phyloP scores from a whole-genome alignment of 1,139 yeast genomes.

The Meyerozyma elateridarum region DNA sequence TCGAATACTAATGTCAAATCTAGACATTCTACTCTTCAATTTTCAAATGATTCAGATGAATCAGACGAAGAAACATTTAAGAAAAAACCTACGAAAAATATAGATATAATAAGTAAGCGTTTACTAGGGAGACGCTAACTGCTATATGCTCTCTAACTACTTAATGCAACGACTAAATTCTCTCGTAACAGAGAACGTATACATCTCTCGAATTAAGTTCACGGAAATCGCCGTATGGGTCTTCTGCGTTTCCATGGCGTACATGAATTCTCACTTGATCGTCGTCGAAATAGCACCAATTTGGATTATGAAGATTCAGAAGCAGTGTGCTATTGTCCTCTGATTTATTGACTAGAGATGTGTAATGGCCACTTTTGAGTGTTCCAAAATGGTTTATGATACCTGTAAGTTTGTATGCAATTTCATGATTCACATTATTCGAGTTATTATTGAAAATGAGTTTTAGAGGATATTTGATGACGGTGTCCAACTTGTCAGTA shows the following conservation, averaged over 20 bases:
- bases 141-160: too few relatives aligned
- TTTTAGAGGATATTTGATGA: conserved; percentile 48
- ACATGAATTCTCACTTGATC: conserved; percentile 48
- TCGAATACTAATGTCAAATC: too few relatives aligned
- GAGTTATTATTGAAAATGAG: conserved; percentile 43
- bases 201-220: conserved; percentile 55
- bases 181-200: conserved; percentile 68
- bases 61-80: neutral
- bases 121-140: too few relatives aligned
- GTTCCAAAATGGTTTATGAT: conserved; percentile 69
- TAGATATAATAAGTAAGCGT: too few relatives aligned
- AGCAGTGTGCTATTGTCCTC: conserved; percentile 18
- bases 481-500: conserved; percentile 52
- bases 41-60: neutral
- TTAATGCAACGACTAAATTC: too few relatives aligned
- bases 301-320: conserved; percentile 25
- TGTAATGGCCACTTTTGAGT: conserved; percentile 70
- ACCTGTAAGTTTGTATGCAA: conserved; percentile 52
- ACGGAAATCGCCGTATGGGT: conserved; percentile 28
- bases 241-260: conserved; percentile 41
- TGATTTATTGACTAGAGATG: conserved; percentile 57
- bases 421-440: conserved; percentile 23
- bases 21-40: neutral
- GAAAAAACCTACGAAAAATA: neutral
- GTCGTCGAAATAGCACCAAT: conserved; percentile 75